A percentile compares a stretch with the other conserved stretches of the same genome.
These are phyloP conservation scores for Striga hermonthica DNA, from an alignment of 305 asterid species.

Conservation along the genomic window DNA sequence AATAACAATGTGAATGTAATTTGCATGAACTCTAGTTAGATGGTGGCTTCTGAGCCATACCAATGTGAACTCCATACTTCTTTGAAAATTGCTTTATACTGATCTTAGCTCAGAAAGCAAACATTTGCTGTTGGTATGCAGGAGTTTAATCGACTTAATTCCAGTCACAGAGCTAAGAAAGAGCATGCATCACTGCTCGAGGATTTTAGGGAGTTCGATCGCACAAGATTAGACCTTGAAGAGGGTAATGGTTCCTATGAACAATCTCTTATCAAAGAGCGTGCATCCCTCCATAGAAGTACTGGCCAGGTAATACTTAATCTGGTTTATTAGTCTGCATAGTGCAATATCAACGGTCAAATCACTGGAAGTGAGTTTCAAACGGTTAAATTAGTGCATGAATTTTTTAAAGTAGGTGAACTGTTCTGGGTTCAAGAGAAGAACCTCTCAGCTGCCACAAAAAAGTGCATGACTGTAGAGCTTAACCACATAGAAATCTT, in stretches of 20 bases:
- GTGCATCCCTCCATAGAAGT: constrained; percentile 69
- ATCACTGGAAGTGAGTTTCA: constrained; percentile 9
- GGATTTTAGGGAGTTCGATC: constrained; percentile 95
- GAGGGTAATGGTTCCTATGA: constrained; percentile 86
- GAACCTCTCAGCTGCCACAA: constrained; percentile 23
- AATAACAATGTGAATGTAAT: constrained; percentile 17
- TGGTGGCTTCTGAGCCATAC: constrained; percentile 1
- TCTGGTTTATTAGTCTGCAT: constrained; percentile 14
- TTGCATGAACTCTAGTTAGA: constrained; percentile 10
- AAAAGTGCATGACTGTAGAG: constrained; percentile 20
- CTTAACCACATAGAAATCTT: constrained; percentile 6
- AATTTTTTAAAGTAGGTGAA: constrained; percentile 8
- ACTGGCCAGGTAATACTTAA: constrained; percentile 68
- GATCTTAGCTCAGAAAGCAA: constrained; percentile 24
- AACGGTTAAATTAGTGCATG: constrained; percentile 20
- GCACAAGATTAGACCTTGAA: constrained; percentile 88
- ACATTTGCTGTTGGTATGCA: constrained; percentile 31
- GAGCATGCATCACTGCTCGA: constrained; percentile 96
- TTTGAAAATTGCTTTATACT: not conserved
- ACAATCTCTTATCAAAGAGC: constrained; percentile 85
- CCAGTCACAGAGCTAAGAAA: constrained; percentile 86
- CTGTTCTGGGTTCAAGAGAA: constrained; percentile 14
- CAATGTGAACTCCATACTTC: constrained; percentile 20
- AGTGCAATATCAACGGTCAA: constrained; percentile 1
- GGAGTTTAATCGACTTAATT: constrained; percentile 89